Evolutionary conservation across 352 stramenopile genomes (phyloP), one percentile per base, ranked within the genome.

Genomic region (Globisporangium lucens): DNA sequence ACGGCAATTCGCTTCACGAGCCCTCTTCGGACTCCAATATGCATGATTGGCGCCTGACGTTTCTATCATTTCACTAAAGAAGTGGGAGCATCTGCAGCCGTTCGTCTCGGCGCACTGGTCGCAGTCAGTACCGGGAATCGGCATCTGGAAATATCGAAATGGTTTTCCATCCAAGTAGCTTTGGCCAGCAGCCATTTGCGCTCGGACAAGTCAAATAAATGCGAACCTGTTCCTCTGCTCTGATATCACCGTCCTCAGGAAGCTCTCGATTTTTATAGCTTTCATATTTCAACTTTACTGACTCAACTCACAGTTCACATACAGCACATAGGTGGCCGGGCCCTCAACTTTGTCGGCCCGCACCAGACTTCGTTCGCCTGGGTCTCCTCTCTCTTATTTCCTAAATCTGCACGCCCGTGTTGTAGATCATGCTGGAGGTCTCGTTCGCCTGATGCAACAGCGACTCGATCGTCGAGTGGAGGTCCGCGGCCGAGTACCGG

Each of bases 391-490:
- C 5, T 52, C 46, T 12, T 46, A 13, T 46, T 12, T 46, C 13
- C 13, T 47, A 66, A 38, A 66, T 66, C 61, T 66, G 61, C 46
- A 66, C 61, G 61, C 61, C 61, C n/a, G 29, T 52, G 61, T 17
- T 51, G 27, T 75, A 80, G 64, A 85, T 73, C 68, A 80, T 80
- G 59, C 84, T 75, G 33, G 84, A 93, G 38, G 85, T 93, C 63
- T 87, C 77, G 10, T 82, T 88, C 12, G 79, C 78, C 57, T 89
- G 82, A 4, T 91, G 74, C 55, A 93, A 60, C 65, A 93, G 73
- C 52, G 82, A 90, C 65, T 91, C 82, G 58, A 93, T 90, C 1
- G 84, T 89, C 59, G 82, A 87, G 38, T 93, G 78, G 47, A 91
- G 76, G 56, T 89, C 82, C 20, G 75, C 69, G 22, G 75, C 82